Evolutionary conservation across 371 early-diverging fungal genomes (phyloP), one percentile per base, ranked within the genome.

Genomic region (Syncephalis fuscata): DNA sequence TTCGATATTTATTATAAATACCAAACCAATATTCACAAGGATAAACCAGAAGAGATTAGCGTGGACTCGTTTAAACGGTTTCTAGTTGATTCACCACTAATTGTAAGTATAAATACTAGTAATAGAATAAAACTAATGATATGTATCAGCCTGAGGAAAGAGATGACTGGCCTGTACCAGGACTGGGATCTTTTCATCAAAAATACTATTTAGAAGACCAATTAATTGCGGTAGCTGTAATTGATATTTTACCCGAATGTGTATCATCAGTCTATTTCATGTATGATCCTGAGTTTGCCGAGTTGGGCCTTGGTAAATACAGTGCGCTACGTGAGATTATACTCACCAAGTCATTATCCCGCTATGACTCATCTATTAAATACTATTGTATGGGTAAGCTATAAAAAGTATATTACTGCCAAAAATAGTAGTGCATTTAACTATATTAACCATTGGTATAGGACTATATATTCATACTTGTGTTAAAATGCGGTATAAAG

Each of bases 401-500:
- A n/a, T n/a, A n/a, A n/a, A n/a, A n/a, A n/a, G n/a, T 48, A 2
- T 25, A 9, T 17, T 3, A 10, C 24, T 27, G 4, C 15, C 19
- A 15, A 10, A 21, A 45, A 26, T 38, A 11, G 4, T 46, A n/a
- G 27, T 45, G 8, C 19, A n/a, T 41, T 3, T 41, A 8, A 4
- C 4, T 16, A 16, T 41, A 8, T 15, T 41, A 16, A 41, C n/a
- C 52, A 54, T 32, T 17, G 8, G 42, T 14, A 2, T 55, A 74
- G 92, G 92, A 0, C 92, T 70, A 55, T 93, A 87, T 58, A 85
- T 95, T 36, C 87, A 91, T 45, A 60, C 70, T 4, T 93, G 93
- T 53, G 70, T 68, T 14, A 93, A 96, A 57, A 93, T 96, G 94
- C 63, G 67, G 1, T 95, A 95, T 63, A 96, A 96, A 58, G 88